Conservation (phyloP, 2,329 filamentous ascomycete genomes). For the Beauveria scarabaeidicola region DNA sequence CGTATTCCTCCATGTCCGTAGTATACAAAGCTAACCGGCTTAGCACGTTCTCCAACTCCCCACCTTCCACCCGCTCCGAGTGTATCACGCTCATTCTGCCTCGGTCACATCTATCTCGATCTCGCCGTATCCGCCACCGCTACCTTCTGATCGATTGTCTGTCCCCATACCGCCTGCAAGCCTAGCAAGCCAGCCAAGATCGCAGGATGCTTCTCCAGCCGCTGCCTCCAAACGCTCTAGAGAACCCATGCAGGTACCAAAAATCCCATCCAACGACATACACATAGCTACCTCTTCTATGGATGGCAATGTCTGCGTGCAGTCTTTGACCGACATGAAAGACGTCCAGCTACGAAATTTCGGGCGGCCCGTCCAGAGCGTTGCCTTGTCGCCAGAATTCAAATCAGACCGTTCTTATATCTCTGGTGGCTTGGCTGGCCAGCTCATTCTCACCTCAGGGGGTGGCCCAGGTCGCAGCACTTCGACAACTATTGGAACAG, state of each 20-base stretch:
- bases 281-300: slow-evolving; percentile 90
- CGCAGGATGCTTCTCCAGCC: slow-evolving; percentile 35
- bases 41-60: slow-evolving; percentile 83
- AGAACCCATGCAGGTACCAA: slow-evolving; percentile 52
- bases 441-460: slow-evolving; percentile 76
- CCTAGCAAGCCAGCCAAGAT: slow-evolving; percentile 18
- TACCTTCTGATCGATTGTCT: background rate
- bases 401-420: slow-evolving; percentile 82
- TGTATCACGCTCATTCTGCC: slow-evolving; percentile 87
- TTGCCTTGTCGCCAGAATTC: slow-evolving; percentile 91
- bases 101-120: slow-evolving; percentile 86
- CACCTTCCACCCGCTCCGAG: slow-evolving; percentile 68
- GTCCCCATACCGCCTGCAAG: slow-evolving; percentile 18
- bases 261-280: slow-evolving; percentile 79
- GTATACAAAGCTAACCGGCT: slow-evolving; percentile 20
- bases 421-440: slow-evolving; percentile 82
- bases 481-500: slow-evolving; percentile 77
- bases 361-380: slow-evolving; percentile 81
- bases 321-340: slow-evolving; percentile 76
- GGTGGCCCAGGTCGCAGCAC: slow-evolving; percentile 74
- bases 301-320: slow-evolving; percentile 90
- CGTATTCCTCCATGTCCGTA: background rate
- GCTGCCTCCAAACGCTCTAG: slow-evolving; percentile 42
- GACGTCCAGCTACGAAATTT: slow-evolving; percentile 92
- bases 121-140: slow-evolving; percentile 65